Evolutionary conservation across 2,329 filamentous ascomycete species (phyloP).

Genomic region (Trichoderma koningiopsis): DNA sequence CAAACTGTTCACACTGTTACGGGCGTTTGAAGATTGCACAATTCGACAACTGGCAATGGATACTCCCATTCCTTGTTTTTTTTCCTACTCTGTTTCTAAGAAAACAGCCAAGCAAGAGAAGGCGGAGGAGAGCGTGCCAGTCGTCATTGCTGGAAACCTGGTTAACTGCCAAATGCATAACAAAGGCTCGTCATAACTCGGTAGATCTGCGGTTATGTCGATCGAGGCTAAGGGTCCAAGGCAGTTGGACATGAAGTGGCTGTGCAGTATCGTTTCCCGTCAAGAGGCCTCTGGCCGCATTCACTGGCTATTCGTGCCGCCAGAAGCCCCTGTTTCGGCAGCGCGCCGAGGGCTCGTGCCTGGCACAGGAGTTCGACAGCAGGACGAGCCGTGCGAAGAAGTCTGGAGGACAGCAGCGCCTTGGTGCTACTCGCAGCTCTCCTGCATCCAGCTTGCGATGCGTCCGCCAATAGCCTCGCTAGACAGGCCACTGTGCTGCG

Average conservation of each 20-base stretch:
- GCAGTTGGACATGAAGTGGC: background rate
- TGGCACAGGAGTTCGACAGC: background rate
- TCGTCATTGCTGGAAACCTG: background rate
- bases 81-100: background rate
- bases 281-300: background rate
- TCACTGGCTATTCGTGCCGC: background rate
- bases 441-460: background rate
- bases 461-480: background rate
- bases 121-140: background rate
- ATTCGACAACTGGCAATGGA: background rate
- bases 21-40: background rate
- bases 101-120: background rate
- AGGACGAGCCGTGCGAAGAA: background rate
- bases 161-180: background rate
- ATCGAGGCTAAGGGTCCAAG: background rate
- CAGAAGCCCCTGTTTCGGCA: constrained; percentile 1
- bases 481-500: background rate
- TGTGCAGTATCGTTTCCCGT: background rate
- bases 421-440: background rate
- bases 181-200: constrained; percentile 12
- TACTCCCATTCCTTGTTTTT: background rate
- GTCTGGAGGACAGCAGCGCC: background rate
- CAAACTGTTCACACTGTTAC: background rate
- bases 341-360: background rate
- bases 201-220: background rate